Evolutionary conservation across 352 stramenopile genomes (phyloP).

Genomic region (Thalassiosira ordinaria): DNA sequence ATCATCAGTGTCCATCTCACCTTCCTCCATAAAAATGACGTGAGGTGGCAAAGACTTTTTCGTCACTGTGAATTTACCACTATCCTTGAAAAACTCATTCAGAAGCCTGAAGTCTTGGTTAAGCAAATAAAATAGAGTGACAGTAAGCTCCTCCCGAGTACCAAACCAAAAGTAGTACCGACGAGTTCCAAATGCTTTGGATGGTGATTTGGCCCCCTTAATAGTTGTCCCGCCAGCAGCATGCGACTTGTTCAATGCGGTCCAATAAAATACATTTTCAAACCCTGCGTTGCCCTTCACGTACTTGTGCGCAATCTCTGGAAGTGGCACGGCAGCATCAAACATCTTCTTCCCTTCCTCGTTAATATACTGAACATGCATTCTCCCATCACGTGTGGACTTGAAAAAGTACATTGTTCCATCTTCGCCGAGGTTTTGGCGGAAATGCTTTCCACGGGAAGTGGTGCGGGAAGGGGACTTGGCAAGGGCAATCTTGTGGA

Average conservation of each 20-base stretch:
- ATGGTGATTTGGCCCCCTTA: background rate
- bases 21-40: background rate
- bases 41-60: slow-evolving; percentile 2
- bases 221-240: slow-evolving; percentile 19
- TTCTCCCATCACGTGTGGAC: background rate
- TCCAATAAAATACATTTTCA: slow-evolving; percentile 1
- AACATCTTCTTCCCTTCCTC: background rate
- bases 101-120: background rate
- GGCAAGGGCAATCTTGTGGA: background rate
- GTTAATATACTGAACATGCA: background rate
- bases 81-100: slow-evolving; percentile 18
- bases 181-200: background rate
- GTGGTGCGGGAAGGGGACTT: slow-evolving; percentile 4
- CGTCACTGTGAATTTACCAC: background rate
- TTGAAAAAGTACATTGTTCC: background rate
- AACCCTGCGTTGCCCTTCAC: slow-evolving; percentile 9
- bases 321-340: background rate
- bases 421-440: slow-evolving; percentile 6
- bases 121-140: slow-evolving; percentile 12
- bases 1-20: slow-evolving; percentile 20
- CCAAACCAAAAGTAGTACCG: slow-evolving; percentile 18
- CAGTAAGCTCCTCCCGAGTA: background rate
- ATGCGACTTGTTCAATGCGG: slow-evolving; percentile 10
- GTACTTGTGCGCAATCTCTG: background rate
- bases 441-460: slow-evolving; percentile 5